Conservation (phyloP, 306 rosid species). For the Macrotyloma uniflorum region DNA sequence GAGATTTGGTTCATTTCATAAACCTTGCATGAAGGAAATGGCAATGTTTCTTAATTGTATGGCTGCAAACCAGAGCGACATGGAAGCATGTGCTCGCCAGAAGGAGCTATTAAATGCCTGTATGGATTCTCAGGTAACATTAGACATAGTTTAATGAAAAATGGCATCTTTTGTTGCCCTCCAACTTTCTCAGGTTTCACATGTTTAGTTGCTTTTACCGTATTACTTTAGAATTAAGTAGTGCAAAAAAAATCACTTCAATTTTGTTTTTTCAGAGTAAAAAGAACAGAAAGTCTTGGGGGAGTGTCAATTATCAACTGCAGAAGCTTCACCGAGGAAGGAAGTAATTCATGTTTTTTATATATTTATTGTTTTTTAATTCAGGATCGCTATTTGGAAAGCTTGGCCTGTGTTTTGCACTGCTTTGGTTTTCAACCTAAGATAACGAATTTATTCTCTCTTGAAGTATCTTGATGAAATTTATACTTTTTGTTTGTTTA, state of each 20-base stretch:
- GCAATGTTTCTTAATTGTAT: constrained; percentile 72
- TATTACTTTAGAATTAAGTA: constrained; percentile 4
- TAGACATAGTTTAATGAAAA: constrained; percentile 20
- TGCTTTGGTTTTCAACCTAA: constrained; percentile 33
- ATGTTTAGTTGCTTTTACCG: background rate
- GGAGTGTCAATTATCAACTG: constrained; percentile 86
- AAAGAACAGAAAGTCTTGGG: constrained; percentile 69
- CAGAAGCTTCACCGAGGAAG: constrained; percentile 90
- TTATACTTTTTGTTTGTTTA: constrained; percentile 5
- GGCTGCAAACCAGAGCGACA: constrained; percentile 49
- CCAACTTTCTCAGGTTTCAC: background rate
- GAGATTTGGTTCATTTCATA: constrained; percentile 70
- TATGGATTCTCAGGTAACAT: constrained; percentile 76
- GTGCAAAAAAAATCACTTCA: background rate
- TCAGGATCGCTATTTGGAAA: constrained; percentile 30
- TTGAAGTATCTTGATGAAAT: constrained; percentile 12
- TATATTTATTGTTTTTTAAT: constrained; percentile 12
- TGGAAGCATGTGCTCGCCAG: constrained; percentile 56
- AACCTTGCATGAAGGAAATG: constrained; percentile 98
- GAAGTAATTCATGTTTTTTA: constrained; percentile 53
- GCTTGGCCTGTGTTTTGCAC: constrained; percentile 15
- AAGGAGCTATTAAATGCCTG: constrained; percentile 68
- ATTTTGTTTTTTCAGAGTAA: constrained; percentile 59
- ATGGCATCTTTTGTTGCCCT: constrained; percentile 1
- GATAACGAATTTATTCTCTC: constrained; percentile 25